Conservation (phyloP, 805 yeast species). For the Lachancea sp. region DNA sequence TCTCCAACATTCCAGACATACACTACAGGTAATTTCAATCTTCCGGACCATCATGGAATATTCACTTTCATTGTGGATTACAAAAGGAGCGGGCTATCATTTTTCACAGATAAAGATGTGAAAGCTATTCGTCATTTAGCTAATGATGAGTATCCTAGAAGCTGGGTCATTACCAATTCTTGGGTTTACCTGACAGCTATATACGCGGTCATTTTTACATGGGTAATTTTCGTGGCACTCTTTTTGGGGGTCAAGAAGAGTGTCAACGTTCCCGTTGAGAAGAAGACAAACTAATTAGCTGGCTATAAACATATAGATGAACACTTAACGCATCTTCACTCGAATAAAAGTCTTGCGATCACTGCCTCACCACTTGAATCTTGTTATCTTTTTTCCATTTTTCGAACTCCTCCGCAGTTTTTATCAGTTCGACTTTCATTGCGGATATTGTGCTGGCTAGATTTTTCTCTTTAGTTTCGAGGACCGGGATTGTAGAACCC, state of each 20-base stretch:
- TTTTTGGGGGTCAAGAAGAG: conserved; percentile 32
- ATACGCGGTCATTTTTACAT: conserved; percentile 58
- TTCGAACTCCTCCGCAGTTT: conserved; percentile 29
- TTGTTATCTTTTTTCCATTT: conserved; percentile 33
- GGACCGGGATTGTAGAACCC: conserved; percentile 61
- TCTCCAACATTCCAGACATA: conserved; percentile 44
- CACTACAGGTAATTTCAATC: conserved; percentile 47
- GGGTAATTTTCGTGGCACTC: conserved; percentile 70
- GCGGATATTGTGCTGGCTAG: conserved; percentile 27
- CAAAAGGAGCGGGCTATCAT: conserved; percentile 69
- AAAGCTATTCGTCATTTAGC: conserved; percentile 91
- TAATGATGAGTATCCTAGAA: conserved; percentile 87
- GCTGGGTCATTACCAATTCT: conserved; percentile 88
- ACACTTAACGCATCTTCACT: conserved; percentile 8
- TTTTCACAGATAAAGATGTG: conserved; percentile 54
- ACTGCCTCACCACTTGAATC: conserved; percentile 31
- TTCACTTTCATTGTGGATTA: conserved; percentile 79
- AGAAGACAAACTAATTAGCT: conserved; percentile 2
- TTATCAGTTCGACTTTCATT: conserved; percentile 27
- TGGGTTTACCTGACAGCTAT: conserved; percentile 85
- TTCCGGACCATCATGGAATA: conserved; percentile 97
- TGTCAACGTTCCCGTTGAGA: neutral
- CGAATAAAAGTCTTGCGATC: neutral
- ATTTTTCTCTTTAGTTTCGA: conserved; percentile 51
- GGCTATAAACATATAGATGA: neutral